Evolutionary conservation across 768 basidiomycete genomes (phyloP), one percentile per base, ranked within the genome.

Genomic region (Cyathus striatus): DNA sequence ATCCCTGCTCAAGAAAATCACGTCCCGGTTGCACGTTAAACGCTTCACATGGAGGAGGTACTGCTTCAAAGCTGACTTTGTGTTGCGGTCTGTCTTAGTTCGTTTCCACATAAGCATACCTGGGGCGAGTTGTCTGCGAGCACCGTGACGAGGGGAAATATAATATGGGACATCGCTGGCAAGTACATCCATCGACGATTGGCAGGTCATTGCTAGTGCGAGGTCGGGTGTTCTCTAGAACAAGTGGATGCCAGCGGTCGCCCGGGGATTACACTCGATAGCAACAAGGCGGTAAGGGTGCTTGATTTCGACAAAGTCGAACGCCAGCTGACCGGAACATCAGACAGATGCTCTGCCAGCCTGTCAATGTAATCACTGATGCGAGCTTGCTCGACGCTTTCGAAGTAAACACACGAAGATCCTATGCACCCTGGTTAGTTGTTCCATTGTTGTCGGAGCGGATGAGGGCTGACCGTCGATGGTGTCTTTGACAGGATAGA

Each of bases 401-500:
- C 48, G 23, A 55, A 55, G 38, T 47, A 55, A 4, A 55, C 53
- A 32, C 49, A 54, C 16, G 51, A 52, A 6, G 53, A 52, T 26
- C 48, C 49, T 52, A 23, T 33, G 12, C 18, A 6, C 6, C 16
- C 22, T 13, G 36, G 32, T 38, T 5, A 37, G 33, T 38, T 10
- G 34, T 16, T 16, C 16, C 20, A 14, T 20, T 32, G 38, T 39
- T n/a, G 18, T 26, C 4, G 2, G 23, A 23, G 32, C 3, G 23
- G 18, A 22, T 21, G 27, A 18, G 14, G 10, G 44, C 44, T 20
- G 25, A 53, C 47, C 49, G 41, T 53, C 49, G 14, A 53, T 56
- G n/a, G 52, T 53, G 24, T 51, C 54, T 23, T 53, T 21, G 16
- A 53, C 52, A 21, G 52, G 52, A 44, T 53, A 56, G 24, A 49